Conservation (phyloP, 371 early-diverging fungal species). For the Rhizomucor pusillus region DNA sequence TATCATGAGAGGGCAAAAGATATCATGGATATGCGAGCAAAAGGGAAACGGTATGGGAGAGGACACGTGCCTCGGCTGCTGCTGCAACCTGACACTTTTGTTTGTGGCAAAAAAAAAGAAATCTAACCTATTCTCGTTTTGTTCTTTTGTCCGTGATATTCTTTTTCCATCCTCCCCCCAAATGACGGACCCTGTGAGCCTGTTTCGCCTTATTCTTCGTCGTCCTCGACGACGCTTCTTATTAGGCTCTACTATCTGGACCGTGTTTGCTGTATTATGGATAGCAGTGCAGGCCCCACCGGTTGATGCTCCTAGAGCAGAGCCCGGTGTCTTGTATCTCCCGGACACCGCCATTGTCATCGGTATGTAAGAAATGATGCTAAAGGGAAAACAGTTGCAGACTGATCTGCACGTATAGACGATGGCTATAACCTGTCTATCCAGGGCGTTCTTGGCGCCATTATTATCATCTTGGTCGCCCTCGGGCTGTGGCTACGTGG, state of each 20-base stretch:
- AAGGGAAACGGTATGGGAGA: too few species aligned
- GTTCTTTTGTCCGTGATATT: neutral
- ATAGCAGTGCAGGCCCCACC: neutral
- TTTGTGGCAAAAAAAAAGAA: neutral
- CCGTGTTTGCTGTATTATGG: too few species aligned
- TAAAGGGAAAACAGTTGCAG: neutral
- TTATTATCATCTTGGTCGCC: constrained; percentile 61
- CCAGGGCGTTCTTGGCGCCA: constrained; percentile 57
- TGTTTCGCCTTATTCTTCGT: too few species aligned
- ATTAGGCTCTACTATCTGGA: too few species aligned
- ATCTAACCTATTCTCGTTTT: neutral
- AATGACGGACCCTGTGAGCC: too few species aligned
- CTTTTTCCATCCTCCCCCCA: too few species aligned
- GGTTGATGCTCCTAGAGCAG: neutral
- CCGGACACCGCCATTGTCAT: constrained; percentile 33
- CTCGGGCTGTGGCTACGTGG: constrained; percentile 67
- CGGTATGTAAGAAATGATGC: constrained; percentile 14
- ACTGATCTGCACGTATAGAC: too few species aligned
- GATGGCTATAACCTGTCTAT: constrained; percentile 47
- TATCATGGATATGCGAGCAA: too few species aligned
- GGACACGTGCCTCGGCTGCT: neutral
- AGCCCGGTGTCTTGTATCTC: constrained; percentile 28
- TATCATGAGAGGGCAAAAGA: too few species aligned
- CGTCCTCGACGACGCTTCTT: too few species aligned
- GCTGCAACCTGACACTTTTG: neutral